Evolutionary conservation across 805 yeast species (phyloP).

Genomic region (Dipodascus geniculatus): DNA sequence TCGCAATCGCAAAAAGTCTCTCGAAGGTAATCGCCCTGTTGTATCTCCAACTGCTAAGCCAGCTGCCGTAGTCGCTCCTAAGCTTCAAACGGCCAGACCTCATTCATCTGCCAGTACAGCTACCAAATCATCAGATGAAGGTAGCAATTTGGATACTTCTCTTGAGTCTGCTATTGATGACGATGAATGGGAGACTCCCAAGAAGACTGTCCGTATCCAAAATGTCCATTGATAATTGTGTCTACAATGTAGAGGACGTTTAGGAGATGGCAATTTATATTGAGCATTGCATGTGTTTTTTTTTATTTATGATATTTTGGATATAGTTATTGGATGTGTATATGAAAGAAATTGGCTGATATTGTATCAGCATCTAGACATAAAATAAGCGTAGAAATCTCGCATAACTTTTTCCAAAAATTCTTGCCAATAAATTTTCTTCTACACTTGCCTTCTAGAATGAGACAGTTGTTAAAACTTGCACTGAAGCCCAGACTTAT

Average conservation of each 20-base stretch:
- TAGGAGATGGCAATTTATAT: neutral
- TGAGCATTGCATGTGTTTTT: conserved; percentile 1
- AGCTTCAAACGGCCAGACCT: conserved; percentile 7
- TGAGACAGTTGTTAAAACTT: too few species aligned
- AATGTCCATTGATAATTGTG: neutral
- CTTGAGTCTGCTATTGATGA: conserved; percentile 5
- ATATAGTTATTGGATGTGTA: neutral
- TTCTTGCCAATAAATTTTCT: too few species aligned
- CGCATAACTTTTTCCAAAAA: too few species aligned
- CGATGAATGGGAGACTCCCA: neutral
- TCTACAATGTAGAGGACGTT: neutral
- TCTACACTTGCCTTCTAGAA: too few species aligned
- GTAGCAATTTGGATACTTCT: conserved; percentile 8
- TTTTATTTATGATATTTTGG: neutral
- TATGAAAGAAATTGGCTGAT: neutral
- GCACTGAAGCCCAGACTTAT: too few species aligned
- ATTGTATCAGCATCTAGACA: neutral
- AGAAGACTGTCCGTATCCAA: neutral
- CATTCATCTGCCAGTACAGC: conserved; percentile 4
- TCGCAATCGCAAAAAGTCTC: conserved; percentile 6
- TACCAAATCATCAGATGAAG: conserved; percentile 5
- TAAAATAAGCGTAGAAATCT: too few species aligned
- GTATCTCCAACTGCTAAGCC: neutral
- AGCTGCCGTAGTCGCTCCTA: conserved; percentile 6
- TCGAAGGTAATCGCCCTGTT: conserved; percentile 1